These are phyloP conservation scores for Extremus antarcticus DNA, from an alignment of 495 filamentous ascomycete species.

Conservation along the genomic window DNA sequence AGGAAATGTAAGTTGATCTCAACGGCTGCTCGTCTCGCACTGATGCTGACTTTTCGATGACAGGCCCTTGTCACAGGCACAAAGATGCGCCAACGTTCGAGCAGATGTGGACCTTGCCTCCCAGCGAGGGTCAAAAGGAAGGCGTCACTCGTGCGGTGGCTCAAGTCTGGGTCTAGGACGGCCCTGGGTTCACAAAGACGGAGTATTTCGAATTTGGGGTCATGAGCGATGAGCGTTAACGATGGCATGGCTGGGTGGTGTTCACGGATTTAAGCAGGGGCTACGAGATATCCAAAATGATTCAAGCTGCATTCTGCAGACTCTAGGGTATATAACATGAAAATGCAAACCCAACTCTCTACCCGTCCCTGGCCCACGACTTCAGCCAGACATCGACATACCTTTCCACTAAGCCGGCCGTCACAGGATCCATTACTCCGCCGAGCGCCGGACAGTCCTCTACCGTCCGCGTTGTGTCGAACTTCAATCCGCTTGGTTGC, in stretches of 20 bases:
- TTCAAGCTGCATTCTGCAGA: too few species aligned
- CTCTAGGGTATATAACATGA: background rate
- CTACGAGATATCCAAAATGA: too few species aligned
- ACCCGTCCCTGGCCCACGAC: background rate
- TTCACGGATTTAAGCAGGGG: too few species aligned
- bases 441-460: constrained; percentile 1
- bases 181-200: too few species aligned
- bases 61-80: constrained; percentile 12
- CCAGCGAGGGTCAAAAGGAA: constrained; percentile 4
- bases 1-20: constrained; percentile 8
- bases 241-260: too few species aligned
- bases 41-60: background rate
- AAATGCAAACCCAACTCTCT: background rate
- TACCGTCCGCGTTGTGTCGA: constrained; percentile 5
- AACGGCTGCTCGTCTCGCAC: background rate
- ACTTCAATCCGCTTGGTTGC: constrained; percentile 1
- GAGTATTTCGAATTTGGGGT: too few species aligned
- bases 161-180: constrained; percentile 7
- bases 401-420: constrained; percentile 5
- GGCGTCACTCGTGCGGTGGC: constrained; percentile 15
- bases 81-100: constrained; percentile 11
- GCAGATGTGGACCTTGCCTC: constrained; percentile 19
- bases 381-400: constrained; percentile 8
- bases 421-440: background rate
- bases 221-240: too few species aligned